Evolutionary conservation across 768 basidiomycete genomes (phyloP), one percentile per base, ranked within the genome.

Genomic region (Lactarius hengduanensis): DNA sequence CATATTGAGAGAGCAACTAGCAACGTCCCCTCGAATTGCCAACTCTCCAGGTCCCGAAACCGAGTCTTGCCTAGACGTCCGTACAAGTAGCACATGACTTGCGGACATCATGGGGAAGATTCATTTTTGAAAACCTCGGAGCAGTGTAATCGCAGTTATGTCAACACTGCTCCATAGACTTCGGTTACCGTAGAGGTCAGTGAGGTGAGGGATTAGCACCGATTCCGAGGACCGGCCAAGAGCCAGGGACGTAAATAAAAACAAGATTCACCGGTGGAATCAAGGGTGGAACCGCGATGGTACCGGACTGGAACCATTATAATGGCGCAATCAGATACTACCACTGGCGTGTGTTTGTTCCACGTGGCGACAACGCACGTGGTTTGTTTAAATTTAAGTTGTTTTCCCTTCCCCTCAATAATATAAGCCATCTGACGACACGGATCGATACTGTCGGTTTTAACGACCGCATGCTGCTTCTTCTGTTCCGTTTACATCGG

Each of bases 241-340:
- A 38, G 57, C 57, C 57, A 58, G 57, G 57, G 57, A 30, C 36
- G 57, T 58, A 58, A 58, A 58, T 13, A 58, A 58, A 58, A 26
- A 40, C 57, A n/a, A 58, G 36, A 40, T 38, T 58, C 57, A 26
- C 15, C 3, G 4, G 20, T 11, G 11, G 55, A 30, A 34, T 58
- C 57, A 26, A 2, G 2, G 4, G 20, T 11, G 22, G 55, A 30
- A 34, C 30, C 7, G 15, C 28, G 53, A 32, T 32, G 30, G 18
- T 20, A 5, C 8, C 16, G 18, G 28, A 16, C 32, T 57, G 22
- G 47, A 50, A 26, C n/a, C 47, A 50, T n/a, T 15, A 26, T 9
- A 9, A 4, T 50, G 47, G 47, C 22, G 26, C 26, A 26, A 28
- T 26, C 26, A 1, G 1, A 28, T 2, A 28, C n/a, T n/a, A n/a